Base-by-base conservation (phyloP, 139 green algal genomes). In the Micractinium conductrix region DNA sequence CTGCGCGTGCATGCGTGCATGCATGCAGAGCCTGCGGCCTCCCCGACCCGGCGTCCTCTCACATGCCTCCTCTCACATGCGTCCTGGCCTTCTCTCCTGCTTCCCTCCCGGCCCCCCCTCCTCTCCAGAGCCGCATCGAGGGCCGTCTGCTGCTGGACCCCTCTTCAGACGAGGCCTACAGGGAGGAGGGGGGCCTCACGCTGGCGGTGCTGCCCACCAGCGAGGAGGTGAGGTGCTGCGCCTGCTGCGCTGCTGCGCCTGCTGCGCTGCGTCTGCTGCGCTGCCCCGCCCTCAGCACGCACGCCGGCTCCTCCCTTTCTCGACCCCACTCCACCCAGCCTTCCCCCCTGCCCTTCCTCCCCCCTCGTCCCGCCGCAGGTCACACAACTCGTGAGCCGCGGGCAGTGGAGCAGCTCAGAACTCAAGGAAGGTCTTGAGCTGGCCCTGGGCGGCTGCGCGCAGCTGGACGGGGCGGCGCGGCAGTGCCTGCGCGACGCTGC, bases 91-190 rank as follows among this genome's bases (percentile, higher is more conserved):
- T n/a, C n/a, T n/a, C n/a, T 1, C 10, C 4, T 44, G 14, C 30
- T 12, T 37, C 38, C 28, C 5, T 78, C 4, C 0, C 48, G 35
- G 62, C 35, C 33, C 30, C 26, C 40, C 35, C 44, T 2, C 4
- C 22, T 30, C 24, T 84, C 81, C 88, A 92, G 80, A 88, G 83
- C 71, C 71, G 69, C 4, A 86, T 92, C 37, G 63, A 71, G 4
- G 88, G 84, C 8, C 42, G 82, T 24, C 84, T 96, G 42, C 84
- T 97, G 74, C 74, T 96, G 45, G 93, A 96, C 68, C 93, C 93
- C 62, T 81, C 68, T 10, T 22, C 48, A 10, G 84, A 88, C 50
- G 93, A 96, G 83, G 81, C 73, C 19, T 74, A 26, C 60, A 62
- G 75, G 26, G 76, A 94, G 63, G 89, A 94, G 74, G 94, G 67